Conservation (phyloP, 2,329 filamentous ascomycete species). For the Cladorrhinum sp. region DNA sequence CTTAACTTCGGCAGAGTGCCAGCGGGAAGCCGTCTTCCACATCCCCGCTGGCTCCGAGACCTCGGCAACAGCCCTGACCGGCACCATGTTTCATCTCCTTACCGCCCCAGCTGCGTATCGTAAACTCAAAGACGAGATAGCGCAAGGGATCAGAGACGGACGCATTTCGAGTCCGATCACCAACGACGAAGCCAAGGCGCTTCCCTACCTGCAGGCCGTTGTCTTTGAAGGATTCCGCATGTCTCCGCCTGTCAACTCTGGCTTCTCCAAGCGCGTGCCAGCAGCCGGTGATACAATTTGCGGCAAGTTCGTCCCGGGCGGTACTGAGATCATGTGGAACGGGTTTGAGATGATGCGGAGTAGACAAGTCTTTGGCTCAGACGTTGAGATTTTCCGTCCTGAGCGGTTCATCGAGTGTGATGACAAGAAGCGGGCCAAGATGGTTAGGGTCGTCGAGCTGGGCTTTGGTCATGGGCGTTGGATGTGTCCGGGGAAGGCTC, state of each 20-base stretch:
- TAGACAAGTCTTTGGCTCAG: slow-evolving; percentile 31
- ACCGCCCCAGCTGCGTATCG: background rate
- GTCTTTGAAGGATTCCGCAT: slow-evolving; percentile 25
- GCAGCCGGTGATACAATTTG: slow-evolving; percentile 26
- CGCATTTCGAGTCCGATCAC: slow-evolving; percentile 29
- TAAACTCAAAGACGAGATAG: slow-evolving; percentile 26
- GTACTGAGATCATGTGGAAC: slow-evolving; percentile 13
- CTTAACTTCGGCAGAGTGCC: no score
- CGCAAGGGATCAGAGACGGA: slow-evolving; percentile 35
- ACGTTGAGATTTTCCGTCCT: slow-evolving; percentile 41
- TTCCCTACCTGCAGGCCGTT: slow-evolving; percentile 23
- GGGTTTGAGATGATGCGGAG: background rate
- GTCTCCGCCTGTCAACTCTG: slow-evolving; percentile 10
- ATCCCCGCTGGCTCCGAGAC: no score
- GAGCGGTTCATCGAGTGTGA: slow-evolving; percentile 33
- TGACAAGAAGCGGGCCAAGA: background rate
- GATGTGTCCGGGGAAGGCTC: background rate
- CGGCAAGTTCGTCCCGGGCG: slow-evolving; percentile 29
- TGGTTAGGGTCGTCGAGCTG: background rate
- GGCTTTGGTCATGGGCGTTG: background rate
- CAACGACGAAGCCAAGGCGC: slow-evolving; percentile 1
- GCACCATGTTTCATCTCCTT: background rate
- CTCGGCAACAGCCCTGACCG: no score
- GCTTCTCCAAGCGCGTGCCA: slow-evolving; percentile 26
- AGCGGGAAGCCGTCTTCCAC: no score